Conservation (phyloP, 495 filamentous ascomycete species). For the Penicillium canescens region DNA sequence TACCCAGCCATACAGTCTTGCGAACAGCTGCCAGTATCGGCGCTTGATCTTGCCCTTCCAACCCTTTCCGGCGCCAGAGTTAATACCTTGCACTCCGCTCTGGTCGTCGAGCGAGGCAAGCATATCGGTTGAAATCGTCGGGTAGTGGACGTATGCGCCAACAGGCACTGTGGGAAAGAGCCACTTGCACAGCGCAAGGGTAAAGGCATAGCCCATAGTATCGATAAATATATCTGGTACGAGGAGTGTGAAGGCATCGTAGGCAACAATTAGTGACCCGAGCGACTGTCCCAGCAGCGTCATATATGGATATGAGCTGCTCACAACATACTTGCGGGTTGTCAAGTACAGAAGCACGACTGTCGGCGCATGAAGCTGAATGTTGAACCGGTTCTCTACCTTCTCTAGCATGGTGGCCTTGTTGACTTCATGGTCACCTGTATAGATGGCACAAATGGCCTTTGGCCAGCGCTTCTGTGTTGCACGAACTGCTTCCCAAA, state of each 20-base stretch:
- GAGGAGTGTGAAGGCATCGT: constrained; percentile 88
- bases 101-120: constrained; percentile 73
- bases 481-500: constrained; percentile 93
- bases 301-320: constrained; percentile 85
- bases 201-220: constrained; percentile 97
- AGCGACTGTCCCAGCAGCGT: constrained; percentile 92
- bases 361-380: constrained; percentile 79
- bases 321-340: constrained; percentile 79
- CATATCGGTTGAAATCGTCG: constrained; percentile 98
- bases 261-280: constrained; percentile 81
- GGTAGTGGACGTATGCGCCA: constrained; percentile 95
- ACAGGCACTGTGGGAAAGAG: constrained; percentile 83
- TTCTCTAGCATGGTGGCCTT: constrained; percentile 76
- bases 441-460: constrained; percentile 88
- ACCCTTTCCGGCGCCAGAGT: constrained; percentile 77
- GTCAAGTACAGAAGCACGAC: constrained; percentile 87
- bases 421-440: constrained; percentile 84
- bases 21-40: constrained; percentile 85
- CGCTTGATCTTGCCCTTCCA: constrained; percentile 65
- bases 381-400: constrained; percentile 90
- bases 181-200: constrained; percentile 75
- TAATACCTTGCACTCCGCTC: constrained; percentile 70
- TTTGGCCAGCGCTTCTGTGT: constrained; percentile 88
- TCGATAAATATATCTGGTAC: constrained; percentile 94
- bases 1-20: constrained; percentile 74